Evolutionary conservation across 768 basidiomycete genomes (phyloP).

Genomic region (Leccinum variicolor): DNA sequence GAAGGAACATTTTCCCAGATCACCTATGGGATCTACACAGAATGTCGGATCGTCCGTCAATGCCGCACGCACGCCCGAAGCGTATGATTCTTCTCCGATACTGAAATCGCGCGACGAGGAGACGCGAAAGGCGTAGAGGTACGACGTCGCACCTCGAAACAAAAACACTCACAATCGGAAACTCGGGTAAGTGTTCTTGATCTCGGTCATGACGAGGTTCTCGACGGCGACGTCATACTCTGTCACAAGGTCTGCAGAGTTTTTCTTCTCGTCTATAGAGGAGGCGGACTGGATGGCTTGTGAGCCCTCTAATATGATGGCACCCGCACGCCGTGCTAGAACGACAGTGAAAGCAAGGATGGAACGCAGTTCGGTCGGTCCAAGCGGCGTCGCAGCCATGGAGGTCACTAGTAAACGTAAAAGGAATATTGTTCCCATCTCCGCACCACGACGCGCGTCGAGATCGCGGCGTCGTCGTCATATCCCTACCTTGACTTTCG

Average conservation of each 20-base stretch:
- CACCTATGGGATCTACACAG: slow-evolving; percentile 93
- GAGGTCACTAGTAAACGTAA: slow-evolving; percentile 1
- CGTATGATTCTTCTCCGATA: slow-evolving; percentile 92
- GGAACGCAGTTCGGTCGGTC: slow-evolving; percentile 45
- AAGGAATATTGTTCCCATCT: slow-evolving; percentile 32
- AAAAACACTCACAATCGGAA: slow-evolving; percentile 77
- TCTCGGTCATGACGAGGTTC: slow-evolving; percentile 69
- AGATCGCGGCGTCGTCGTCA: slow-evolving; percentile 28
- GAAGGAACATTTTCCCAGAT: slow-evolving; percentile 6
- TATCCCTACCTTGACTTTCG: slow-evolving; percentile 4
- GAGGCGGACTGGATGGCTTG: slow-evolving; percentile 61
- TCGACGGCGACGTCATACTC: slow-evolving; percentile 92
- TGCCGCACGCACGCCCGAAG: slow-evolving; percentile 60
- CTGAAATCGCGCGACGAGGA: slow-evolving; percentile 34
- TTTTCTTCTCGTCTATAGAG: slow-evolving; percentile 79
- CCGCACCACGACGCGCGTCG: slow-evolving; percentile 31
- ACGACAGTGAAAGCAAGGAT: slow-evolving; percentile 65
- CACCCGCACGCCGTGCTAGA: slow-evolving; percentile 71
- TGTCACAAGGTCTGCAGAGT: slow-evolving; percentile 91
- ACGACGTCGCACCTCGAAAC: background rate
- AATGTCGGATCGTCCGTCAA: slow-evolving; percentile 90
- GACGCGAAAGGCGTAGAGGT: background rate
- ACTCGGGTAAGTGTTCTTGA: slow-evolving; percentile 60
- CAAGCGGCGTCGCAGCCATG: slow-evolving; percentile 20
- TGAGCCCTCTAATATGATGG: slow-evolving; percentile 71